Base-by-base conservation (phyloP, 352 stramenopile species). In the Phytophthora brassicae region DNA sequence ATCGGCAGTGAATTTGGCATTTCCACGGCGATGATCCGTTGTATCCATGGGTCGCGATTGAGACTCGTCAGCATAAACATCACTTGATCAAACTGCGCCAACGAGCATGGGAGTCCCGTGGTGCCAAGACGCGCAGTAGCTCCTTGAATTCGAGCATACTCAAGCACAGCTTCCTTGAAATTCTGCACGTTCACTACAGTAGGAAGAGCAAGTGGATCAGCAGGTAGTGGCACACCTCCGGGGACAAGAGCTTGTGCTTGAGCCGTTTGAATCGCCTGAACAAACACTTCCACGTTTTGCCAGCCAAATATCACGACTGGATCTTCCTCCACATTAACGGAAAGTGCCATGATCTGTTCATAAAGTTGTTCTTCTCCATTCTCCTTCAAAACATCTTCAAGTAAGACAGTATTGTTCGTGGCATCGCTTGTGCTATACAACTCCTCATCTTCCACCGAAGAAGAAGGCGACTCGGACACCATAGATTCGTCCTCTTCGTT, bases 81-180 rank as follows among this genome's bases (percentile, higher is more conserved):
- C 39, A 59, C 39, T 35, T 45, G 38, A 26, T 9, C 16, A 6
- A 31, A 26, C 38, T 50, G 39, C 2, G 4, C 39, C 26, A 35
- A 16, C 38, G 50, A 50, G 35, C 50, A 58, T 23, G 50, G 39
- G 22, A 58, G 38, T 43, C 38, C 48, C 38, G 52, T 59, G 52
- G 52, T 59, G 39, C 31, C 39, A 23, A 59, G 39, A 51, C 12
- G 52, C 43, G 52, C 28, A 51, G 11, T 9, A 47, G 41, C 26
- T 59, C 26, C 52, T 38, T 56, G 20, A n/a, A 46, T 12, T 22
- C 33, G 2, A 4, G 5, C 49, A 39, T 56, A 56, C 0, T 50
- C 12, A 22, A 59, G 26, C 41, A 59, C 52, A 13, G 52, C 52
- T 44, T 51, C 41, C 39, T 59, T 59, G 19, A 59, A 59, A 26